Conservation (phyloP, 2,329 filamentous ascomycete species). For the Ustilaginoidea virens region DNA sequence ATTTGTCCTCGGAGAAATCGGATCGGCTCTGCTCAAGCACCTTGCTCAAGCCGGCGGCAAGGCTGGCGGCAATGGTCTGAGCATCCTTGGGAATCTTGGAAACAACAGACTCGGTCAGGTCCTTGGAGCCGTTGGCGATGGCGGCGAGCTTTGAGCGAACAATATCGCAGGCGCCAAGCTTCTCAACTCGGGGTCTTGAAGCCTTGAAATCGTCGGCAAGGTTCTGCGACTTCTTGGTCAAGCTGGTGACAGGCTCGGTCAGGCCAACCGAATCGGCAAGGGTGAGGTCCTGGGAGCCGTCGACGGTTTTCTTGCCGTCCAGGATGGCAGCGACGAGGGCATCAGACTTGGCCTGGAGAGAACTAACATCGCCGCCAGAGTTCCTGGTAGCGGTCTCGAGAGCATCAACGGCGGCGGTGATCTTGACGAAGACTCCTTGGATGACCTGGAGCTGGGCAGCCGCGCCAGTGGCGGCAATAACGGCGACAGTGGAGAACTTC, state of each 20-base stretch:
- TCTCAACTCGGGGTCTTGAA: slow-evolving; percentile 13
- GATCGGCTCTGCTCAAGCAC: slow-evolving; percentile 10
- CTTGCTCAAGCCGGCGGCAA: slow-evolving; percentile 11
- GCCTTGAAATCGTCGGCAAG: slow-evolving; percentile 12
- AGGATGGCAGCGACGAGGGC: slow-evolving; percentile 8
- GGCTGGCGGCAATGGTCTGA: slow-evolving; percentile 12
- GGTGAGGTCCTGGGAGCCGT: slow-evolving; percentile 5
- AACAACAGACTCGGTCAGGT: slow-evolving; percentile 15
- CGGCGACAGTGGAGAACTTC: slow-evolving; percentile 8
- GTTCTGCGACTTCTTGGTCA: slow-evolving; percentile 12
- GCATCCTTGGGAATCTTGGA: slow-evolving; percentile 14
- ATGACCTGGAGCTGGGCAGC: slow-evolving; percentile 7
- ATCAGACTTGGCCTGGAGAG: slow-evolving; percentile 9
- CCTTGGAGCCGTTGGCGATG: slow-evolving; percentile 11
- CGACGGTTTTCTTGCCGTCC: slow-evolving; percentile 7
- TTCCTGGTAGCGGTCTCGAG: slow-evolving; percentile 10
- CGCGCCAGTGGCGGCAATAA: slow-evolving; percentile 6
- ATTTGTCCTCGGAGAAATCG: slow-evolving; percentile 14
- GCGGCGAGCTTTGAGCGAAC: slow-evolving; percentile 11
- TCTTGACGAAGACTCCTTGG: slow-evolving; percentile 4
- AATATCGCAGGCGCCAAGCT: slow-evolving; percentile 13
- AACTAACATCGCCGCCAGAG: slow-evolving; percentile 10
- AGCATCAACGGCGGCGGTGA: slow-evolving; percentile 7
- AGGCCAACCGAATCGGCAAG: slow-evolving; percentile 8
- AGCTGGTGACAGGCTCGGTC: slow-evolving; percentile 6